Base-by-base conservation (phyloP, 140 eudicot genomes). In the Senecio squalidus region DNA sequence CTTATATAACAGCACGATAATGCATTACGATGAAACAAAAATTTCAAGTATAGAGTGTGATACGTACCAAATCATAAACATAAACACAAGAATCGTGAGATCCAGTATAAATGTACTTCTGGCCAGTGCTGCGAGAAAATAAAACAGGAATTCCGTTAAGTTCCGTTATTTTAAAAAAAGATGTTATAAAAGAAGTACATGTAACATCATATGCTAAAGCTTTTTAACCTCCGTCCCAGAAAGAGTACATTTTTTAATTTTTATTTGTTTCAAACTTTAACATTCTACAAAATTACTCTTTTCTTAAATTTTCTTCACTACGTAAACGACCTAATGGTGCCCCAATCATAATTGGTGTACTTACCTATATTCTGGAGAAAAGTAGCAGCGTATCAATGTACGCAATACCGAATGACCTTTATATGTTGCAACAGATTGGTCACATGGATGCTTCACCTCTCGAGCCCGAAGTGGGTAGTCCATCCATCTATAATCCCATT, bases 401-500 rank as follows among this genome's bases (percentile, higher is more conserved):
- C 96, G 92, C 80, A 86, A 73, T 60, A 86, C 98, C 0, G 88
- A 78, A 68, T 91, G 98, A 50, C 95, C 96, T 72, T 51, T 79
- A 68, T 91, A 91, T 2, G 98, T 87, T 24, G 88, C 55, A 48
- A 87, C 75, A 24, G 96, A 87, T 10, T 80, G 98, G 71, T 92
- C 98, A 77, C 40, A 14, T 15, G 96, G 91, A 65, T 83, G 98
- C 69, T 63, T 83, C 38, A 78, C 49, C 28, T 76, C 57, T 54
- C 76, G 78, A 28, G 85, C 89, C 49, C 73, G 71, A 15, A 59
- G 43, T 1, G 95, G 98, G 55, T 84, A 87, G 38, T 91, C 96
- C 98, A 91, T 91, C 92, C 92, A 91, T 77, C 95, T 75, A 62
- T 91, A 91, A 68, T 91, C 95, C 96, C 96, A 91, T 14, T 86